Percentiles rank a stretch among this genome's conserved stretches.
phyloP scores from a whole-genome alignment of 495 filamentous ascomycete species.

The Penicillium daleae region DNA sequence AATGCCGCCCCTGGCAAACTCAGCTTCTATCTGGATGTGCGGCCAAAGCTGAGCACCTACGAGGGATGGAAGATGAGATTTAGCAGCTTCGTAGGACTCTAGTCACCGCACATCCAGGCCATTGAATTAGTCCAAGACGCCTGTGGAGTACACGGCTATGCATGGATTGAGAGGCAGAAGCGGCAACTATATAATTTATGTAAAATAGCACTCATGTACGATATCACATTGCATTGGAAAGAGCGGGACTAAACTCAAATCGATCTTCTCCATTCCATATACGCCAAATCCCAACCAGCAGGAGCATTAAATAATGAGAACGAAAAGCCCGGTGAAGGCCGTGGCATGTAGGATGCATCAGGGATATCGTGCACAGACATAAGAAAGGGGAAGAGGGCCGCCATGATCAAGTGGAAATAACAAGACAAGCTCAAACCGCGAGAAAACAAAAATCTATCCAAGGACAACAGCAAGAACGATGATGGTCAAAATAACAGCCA shows the following conservation, averaged over 20 bases:
- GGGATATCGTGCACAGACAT: slow-evolving; percentile 37
- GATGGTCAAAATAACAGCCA: slow-evolving; percentile 85
- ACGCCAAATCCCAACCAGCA: slow-evolving; percentile 14
- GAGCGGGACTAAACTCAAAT: slow-evolving; percentile 21
- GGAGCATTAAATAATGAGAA: slow-evolving; percentile 23
- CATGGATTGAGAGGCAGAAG: slow-evolving; percentile 20
- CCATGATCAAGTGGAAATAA: slow-evolving; percentile 9
- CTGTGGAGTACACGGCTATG: too few relatives aligned
- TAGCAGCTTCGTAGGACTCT: slow-evolving; percentile 63
- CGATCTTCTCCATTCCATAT: slow-evolving; percentile 31
- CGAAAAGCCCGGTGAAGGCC: slow-evolving; percentile 17
- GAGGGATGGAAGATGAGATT: slow-evolving; percentile 89
- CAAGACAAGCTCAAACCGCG: slow-evolving; percentile 4
- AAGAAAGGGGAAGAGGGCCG: slow-evolving; percentile 15
- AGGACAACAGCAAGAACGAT: slow-evolving; percentile 83
- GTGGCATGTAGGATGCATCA: slow-evolving; percentile 22
- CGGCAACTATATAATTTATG: slow-evolving; percentile 43
- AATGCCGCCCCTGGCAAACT: slow-evolving; percentile 63
- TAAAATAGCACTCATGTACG: slow-evolving; percentile 47
- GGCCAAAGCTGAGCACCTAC: slow-evolving; percentile 90
- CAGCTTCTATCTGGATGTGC: slow-evolving; percentile 92
- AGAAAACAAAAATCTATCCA: slow-evolving; percentile 46
- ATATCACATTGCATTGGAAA: slow-evolving; percentile 29
- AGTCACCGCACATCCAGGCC: slow-evolving; percentile 5
- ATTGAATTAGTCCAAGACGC: too few relatives aligned